These are phyloP conservation scores for Castanea crenata DNA, from an alignment of 306 rosid species.

Conservation along the genomic window DNA sequence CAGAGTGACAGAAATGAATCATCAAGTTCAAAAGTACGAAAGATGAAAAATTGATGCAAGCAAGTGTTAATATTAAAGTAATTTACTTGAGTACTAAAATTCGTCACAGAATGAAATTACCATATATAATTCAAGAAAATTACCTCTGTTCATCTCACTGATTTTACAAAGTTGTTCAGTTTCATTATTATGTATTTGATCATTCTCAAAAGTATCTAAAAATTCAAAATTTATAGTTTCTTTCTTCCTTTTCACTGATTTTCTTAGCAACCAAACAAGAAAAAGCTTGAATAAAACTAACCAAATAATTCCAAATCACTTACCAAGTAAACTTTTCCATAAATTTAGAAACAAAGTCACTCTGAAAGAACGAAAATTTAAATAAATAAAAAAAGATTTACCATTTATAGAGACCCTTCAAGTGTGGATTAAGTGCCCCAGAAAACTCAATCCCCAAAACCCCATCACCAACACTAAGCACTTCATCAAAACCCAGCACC, in stretches of 20 bases:
- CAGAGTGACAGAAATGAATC: too few species aligned
- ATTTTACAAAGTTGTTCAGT: neutral
- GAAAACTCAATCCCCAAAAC: slow-evolving; percentile 52
- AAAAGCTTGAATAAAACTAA: neutral
- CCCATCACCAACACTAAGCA: slow-evolving; percentile 52
- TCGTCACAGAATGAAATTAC: too few species aligned
- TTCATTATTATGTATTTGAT: neutral
- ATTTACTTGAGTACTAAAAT: too few species aligned
- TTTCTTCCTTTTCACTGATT: neutral
- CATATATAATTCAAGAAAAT: neutral
- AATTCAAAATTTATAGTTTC: neutral
- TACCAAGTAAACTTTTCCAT: neutral
- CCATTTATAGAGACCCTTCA: slow-evolving; percentile 62
- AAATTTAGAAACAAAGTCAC: too few species aligned
- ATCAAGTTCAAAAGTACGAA: too few species aligned
- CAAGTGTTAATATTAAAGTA: too few species aligned
- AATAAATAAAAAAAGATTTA: neutral
- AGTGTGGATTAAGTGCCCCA: slow-evolving; percentile 48
- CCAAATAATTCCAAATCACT: neutral
- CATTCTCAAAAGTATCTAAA: neutral
- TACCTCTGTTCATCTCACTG: neutral
- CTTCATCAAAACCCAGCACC: slow-evolving; percentile 49
- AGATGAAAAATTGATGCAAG: too few species aligned
- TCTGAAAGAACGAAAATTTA: too few species aligned
- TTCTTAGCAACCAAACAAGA: neutral